These are phyloP conservation scores for Bacterosira constricta DNA, from an alignment of 108 stramenopile genomes.

Conservation along the genomic window DNA sequence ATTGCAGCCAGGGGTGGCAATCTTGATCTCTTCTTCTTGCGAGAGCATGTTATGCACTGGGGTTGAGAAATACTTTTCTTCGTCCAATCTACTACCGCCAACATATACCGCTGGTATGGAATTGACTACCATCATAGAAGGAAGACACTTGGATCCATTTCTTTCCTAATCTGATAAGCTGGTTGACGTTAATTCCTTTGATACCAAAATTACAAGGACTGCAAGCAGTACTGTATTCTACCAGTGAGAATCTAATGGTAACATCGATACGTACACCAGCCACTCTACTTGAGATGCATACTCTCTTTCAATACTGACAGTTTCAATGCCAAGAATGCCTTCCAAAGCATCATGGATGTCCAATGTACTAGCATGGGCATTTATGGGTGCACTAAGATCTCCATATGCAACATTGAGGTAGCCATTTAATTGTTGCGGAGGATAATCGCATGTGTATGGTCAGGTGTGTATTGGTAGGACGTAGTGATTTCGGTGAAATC, in stretches of 20 bases:
- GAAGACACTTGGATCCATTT: slow-evolving; percentile 67
- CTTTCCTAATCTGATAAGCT: slow-evolving; percentile 51
- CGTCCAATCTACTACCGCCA: slow-evolving; percentile 23
- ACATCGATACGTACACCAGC: slow-evolving; percentile 46
- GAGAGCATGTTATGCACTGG: slow-evolving; percentile 51
- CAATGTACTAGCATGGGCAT: slow-evolving; percentile 56
- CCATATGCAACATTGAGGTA: slow-evolving; percentile 69
- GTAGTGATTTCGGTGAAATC: slow-evolving; percentile 20
- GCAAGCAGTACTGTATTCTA: slow-evolving; percentile 42
- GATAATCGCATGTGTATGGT: background rate
- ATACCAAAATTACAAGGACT: slow-evolving; percentile 57
- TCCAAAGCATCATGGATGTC: slow-evolving; percentile 68
- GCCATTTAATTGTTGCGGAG: slow-evolving; percentile 42
- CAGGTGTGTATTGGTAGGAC: slow-evolving; percentile 22
- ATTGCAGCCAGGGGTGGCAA: slow-evolving; percentile 60
- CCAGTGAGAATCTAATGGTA: slow-evolving; percentile 20
- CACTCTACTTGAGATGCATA: slow-evolving; percentile 18
- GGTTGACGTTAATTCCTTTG: slow-evolving; percentile 42
- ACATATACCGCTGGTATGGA: slow-evolving; percentile 44
- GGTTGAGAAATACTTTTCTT: slow-evolving; percentile 22
- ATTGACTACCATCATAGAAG: slow-evolving; percentile 42
- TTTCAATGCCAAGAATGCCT: slow-evolving; percentile 55
- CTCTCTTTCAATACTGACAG: slow-evolving; percentile 51
- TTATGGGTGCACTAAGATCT: slow-evolving; percentile 42
- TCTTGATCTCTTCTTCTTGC: slow-evolving; percentile 34